A percentile compares a stretch with the other conserved stretches of the same genome.
These are phyloP conservation scores for Raphanus sativus DNA, from an alignment of 345 rosid genomes.

Conservation along the genomic window DNA sequence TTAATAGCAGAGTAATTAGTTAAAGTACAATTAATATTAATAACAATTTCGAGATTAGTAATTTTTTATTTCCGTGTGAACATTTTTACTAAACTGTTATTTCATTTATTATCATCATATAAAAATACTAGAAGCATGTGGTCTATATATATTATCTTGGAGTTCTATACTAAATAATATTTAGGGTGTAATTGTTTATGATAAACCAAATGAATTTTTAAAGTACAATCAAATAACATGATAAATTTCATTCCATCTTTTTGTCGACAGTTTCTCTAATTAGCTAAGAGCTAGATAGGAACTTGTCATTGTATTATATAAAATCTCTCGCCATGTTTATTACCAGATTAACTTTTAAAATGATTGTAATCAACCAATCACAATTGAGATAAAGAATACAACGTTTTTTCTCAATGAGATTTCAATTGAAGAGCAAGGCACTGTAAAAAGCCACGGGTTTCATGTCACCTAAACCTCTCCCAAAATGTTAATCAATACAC, in stretches of 20 bases:
- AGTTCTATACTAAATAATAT: no score
- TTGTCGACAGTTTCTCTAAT: no score
- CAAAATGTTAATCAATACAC: neutral
- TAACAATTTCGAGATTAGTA: neutral
- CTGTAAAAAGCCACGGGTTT: slow-evolving; percentile 15
- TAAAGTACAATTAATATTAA: neutral
- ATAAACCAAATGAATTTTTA: no score
- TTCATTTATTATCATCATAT: neutral
- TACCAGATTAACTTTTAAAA: neutral
- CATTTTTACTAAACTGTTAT: neutral
- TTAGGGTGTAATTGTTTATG: no score
- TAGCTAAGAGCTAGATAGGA: no score
- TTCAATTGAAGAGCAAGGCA: neutral
- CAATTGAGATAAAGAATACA: neutral
- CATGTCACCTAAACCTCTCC: slow-evolving; percentile 21
- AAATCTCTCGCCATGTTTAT: neutral
- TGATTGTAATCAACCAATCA: neutral
- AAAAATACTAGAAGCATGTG: no score
- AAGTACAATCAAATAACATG: no score
- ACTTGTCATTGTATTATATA: neutral
- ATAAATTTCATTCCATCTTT: no score
- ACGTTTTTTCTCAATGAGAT: neutral
- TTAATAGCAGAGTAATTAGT: neutral
- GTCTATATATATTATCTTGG: no score
- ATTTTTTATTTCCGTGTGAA: neutral